Percentiles rank a stretch among this genome's conserved stretches.
Conservation (phyloP, 352 stramenopile species). For the Pythium sp. region DNA sequence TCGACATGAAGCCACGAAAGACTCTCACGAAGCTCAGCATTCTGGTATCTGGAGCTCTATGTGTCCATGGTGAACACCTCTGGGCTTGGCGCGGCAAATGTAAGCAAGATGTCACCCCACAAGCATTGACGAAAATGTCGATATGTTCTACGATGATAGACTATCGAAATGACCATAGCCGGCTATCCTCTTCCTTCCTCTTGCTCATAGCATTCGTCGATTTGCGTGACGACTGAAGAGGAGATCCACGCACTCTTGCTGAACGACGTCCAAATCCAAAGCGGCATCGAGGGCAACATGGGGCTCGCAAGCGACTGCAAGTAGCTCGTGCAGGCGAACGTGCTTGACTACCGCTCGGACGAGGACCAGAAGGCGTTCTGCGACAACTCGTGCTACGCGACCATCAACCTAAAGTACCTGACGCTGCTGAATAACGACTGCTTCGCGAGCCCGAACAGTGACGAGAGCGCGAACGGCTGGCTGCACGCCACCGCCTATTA, state of each 20-base stretch:
- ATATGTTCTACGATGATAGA: neutral
- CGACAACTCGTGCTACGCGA: slow-evolving; percentile 57
- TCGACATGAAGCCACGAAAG: neutral
- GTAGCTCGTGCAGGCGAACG: slow-evolving; percentile 46
- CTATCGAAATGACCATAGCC: neutral
- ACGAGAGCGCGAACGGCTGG: slow-evolving; percentile 51
- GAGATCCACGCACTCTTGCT: slow-evolving; percentile 51
- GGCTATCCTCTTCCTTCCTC: neutral
- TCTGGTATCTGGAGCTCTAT: neutral
- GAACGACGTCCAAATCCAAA: slow-evolving; percentile 51
- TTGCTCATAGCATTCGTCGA: slow-evolving; percentile 25
- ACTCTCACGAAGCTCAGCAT: neutral
- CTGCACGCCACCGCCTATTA: slow-evolving; percentile 68
- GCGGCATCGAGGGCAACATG: slow-evolving; percentile 60
- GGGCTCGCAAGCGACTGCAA: slow-evolving; percentile 62
- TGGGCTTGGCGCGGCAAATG: slow-evolving; percentile 32
- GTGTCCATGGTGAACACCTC: neutral
- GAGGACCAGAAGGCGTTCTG: slow-evolving; percentile 59
- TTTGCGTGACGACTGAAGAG: slow-evolving; percentile 44
- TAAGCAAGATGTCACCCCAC: slow-evolving; percentile 7
- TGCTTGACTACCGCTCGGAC: slow-evolving; percentile 51
- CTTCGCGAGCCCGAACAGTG: slow-evolving; percentile 47
- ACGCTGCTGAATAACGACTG: slow-evolving; percentile 63
- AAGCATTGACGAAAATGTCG: neutral
- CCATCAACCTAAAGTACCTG: slow-evolving; percentile 61